A percentile compares a stretch with the other conserved stretches of the same genome.
These are phyloP conservation scores for Suillus americanus DNA, from an alignment of 768 basidiomycete genomes.

Conservation along the genomic window DNA sequence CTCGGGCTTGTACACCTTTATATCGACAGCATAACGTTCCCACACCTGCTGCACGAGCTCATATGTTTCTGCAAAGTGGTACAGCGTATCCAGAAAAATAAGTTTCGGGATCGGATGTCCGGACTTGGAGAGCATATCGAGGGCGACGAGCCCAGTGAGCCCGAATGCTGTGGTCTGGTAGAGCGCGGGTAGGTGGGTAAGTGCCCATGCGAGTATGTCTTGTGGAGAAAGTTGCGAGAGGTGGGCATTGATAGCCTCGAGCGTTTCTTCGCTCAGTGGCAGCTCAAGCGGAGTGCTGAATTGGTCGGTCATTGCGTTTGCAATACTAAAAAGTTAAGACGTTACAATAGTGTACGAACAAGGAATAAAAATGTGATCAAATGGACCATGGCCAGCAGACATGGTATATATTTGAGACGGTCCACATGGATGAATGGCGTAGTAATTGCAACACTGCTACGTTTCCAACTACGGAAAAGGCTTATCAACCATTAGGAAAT, in stretches of 20 bases:
- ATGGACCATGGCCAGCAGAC: background rate
- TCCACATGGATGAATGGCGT: constrained; percentile 7
- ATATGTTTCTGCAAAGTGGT: constrained; percentile 94
- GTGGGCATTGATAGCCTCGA: constrained; percentile 70
- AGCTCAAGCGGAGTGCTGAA: constrained; percentile 49
- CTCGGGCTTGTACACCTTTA: constrained; percentile 80
- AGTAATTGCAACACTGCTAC: background rate
- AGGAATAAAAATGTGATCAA: background rate
- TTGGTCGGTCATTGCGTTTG: constrained; percentile 14
- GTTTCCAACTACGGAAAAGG: background rate
- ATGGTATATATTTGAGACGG: constrained; percentile 2
- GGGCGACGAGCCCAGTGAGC: constrained; percentile 88
- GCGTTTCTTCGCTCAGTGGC: constrained; percentile 57
- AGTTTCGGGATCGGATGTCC: constrained; percentile 63
- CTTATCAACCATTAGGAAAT: background rate
- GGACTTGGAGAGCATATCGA: constrained; percentile 87
- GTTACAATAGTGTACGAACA: background rate
- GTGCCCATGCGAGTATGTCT: constrained; percentile 84
- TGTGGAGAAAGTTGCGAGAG: constrained; percentile 74
- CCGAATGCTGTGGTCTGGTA: constrained; percentile 98
- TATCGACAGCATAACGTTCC: constrained; percentile 64
- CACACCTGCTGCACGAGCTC: constrained; percentile 84
- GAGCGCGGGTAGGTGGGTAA: constrained; percentile 74
- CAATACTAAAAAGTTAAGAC: background rate
- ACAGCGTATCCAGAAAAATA: constrained; percentile 95